Evolutionary conservation across 192 early-diverging fungal species (phyloP), one percentile per base, ranked within the genome.

Genomic region (Thoreauomyces humboldtii): DNA sequence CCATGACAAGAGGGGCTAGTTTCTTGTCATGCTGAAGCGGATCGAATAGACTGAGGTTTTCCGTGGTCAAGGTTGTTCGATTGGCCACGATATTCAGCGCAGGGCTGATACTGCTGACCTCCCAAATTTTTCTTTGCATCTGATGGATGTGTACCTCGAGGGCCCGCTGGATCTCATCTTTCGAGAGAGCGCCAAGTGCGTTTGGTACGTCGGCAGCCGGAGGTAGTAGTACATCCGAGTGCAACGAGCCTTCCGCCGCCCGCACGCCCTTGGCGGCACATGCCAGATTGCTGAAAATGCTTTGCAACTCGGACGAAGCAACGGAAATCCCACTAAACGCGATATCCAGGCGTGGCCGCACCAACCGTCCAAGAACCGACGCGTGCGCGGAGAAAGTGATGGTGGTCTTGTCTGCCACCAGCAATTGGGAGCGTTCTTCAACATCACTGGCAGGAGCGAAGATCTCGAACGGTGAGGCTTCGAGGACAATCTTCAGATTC

Each of bases 281-380:
- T n/a, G n/a, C n/a, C n/a, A n/a, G n/a, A n/a, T n/a, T n/a, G n/a
- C n/a, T n/a, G n/a, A n/a, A n/a, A n/a, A n/a, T n/a, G n/a, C n/a
- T n/a, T n/a, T n/a, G n/a, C n/a, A 66, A 12, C n/a, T 66, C 64
- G 21, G 29, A 31, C 11, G 27, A 35, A 31, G 64, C 54, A 21
- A 66, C 2, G 15, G 53, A 57, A n/a, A 66, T 21, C 21, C 64
- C 64, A 43, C 31, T 55, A 43, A 66, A 15, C 12, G 53, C 25
- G 9, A 46, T 21, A 22, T 66, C 53, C 15, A 66, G 7, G 64
- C 51, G 19, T 15, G 32, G 53, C 12, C 22, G n/a, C 31, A 57
- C 48, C 0, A 63, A 31, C 21, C 61, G 25, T 5, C 61, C 61
- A 27, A 63, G 33, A 7, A 63, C 48, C 24, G 61, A 27, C 9